These are phyloP conservation scores for Plasmodium adleri DNA, from an alignment of 169 alveolate species.

Conservation along the genomic window DNA sequence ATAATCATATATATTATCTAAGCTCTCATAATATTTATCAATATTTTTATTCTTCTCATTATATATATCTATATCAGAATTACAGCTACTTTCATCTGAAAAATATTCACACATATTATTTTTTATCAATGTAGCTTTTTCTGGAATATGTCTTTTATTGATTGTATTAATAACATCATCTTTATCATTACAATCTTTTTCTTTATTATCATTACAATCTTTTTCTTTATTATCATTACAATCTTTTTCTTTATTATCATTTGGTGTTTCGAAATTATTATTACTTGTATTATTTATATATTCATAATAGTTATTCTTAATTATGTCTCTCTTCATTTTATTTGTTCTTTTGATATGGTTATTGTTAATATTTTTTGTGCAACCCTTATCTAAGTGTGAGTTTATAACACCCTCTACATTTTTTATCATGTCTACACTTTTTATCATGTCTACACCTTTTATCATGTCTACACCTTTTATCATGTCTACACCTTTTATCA, in stretches of 20 bases:
- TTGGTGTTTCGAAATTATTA: neutral
- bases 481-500: too few species aligned
- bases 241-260: neutral
- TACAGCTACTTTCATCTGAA: neutral
- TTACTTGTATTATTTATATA: neutral
- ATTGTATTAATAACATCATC: too few species aligned
- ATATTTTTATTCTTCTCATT: conserved; percentile 55
- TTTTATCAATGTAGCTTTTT: neutral
- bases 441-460: too few species aligned
- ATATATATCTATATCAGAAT: conserved; percentile 52
- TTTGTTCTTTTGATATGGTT: neutral
- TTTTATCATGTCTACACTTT: too few species aligned
- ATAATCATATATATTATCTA: conserved; percentile 59
- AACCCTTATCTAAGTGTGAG: too few species aligned
- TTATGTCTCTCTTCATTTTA: neutral
- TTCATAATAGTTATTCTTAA: neutral
- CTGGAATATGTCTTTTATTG: neutral
- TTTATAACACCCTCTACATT: too few species aligned
- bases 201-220: neutral
- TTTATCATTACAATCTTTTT: neutral
- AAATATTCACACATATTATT: neutral
- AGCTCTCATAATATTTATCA: conserved; percentile 49
- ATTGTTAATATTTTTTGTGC: too few species aligned
- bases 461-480: too few species aligned
- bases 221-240: neutral